phyloP scores from a whole-genome alignment of 345 rosid genomes.

The Salix viminalis region DNA sequence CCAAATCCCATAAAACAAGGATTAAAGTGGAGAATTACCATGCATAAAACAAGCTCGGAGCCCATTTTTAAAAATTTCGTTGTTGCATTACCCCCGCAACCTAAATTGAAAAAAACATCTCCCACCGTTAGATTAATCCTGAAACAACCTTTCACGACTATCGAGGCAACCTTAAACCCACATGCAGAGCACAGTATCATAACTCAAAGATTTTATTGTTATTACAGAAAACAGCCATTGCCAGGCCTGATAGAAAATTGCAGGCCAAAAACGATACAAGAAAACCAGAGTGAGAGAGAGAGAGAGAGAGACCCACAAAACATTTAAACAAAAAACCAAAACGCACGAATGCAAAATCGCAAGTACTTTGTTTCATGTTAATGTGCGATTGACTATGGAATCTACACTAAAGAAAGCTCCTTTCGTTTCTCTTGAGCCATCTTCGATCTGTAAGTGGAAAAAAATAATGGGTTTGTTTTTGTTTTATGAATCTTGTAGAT shows the following conservation, averaged over 20 bases:
- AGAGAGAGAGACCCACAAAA: background rate
- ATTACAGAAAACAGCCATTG: background rate
- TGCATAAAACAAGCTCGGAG: background rate
- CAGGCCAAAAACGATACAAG: conserved; percentile 8
- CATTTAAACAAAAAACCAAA: background rate
- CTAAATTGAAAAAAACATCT: background rate
- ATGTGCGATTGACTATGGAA: conserved; percentile 22
- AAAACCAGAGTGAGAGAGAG: background rate
- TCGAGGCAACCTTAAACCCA: background rate
- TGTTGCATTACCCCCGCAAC: background rate
- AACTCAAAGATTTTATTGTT: background rate
- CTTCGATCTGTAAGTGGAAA: conserved; percentile 42
- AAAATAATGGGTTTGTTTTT: background rate
- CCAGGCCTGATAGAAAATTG: conserved; percentile 16
- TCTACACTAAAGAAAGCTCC: conserved; percentile 3
- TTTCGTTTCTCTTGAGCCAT: conserved; percentile 8
- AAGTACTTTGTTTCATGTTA: background rate
- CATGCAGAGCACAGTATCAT: background rate
- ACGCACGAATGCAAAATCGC: conserved; percentile 2
- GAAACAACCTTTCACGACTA: background rate
- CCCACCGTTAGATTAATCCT: background rate
- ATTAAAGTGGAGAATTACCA: background rate
- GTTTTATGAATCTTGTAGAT: background rate
- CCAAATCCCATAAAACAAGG: background rate
- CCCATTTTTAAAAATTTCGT: background rate